These are phyloP conservation scores for Corymbia citriodora DNA, from an alignment of 441 rosid genomes.

Conservation along the genomic window DNA sequence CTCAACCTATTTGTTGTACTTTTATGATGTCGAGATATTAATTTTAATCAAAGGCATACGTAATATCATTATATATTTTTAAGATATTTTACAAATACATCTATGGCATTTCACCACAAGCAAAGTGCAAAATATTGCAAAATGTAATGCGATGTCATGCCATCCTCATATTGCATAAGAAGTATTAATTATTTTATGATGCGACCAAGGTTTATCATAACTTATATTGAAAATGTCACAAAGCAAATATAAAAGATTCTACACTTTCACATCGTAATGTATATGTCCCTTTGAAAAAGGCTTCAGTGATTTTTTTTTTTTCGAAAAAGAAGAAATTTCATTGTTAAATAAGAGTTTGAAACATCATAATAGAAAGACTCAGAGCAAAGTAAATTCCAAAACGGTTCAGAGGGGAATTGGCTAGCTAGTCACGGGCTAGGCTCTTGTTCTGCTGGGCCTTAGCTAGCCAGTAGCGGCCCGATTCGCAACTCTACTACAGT, in stretches of 20 bases:
- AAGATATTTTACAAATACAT: not conserved
- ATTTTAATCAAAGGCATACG: not conserved
- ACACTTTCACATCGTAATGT: not conserved
- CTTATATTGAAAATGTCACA: not conserved
- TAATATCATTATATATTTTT: not conserved
- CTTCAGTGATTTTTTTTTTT: not conserved
- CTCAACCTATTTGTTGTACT: not conserved
- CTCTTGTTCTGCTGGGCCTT: too few relatives aligned
- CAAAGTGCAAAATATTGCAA: not conserved
- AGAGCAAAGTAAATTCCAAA: too few relatives aligned
- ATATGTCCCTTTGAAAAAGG: not conserved
- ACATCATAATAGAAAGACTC: too few relatives aligned
- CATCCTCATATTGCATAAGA: not conserved
- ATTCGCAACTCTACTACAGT: too few relatives aligned
- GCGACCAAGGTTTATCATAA: not conserved
- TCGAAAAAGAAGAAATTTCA: too few relatives aligned
- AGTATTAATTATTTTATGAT: not conserved
- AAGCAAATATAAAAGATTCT: not conserved
- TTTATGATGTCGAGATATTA: not conserved
- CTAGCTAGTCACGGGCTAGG: too few relatives aligned
- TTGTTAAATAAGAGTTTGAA: too few relatives aligned
- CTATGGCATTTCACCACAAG: accelerated
- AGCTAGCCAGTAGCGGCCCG: too few relatives aligned
- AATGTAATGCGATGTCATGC: not conserved
- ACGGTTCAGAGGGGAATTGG: too few relatives aligned